phyloP scores from a whole-genome alignment of 345 rosid species.

The Moricandia arvensis region DNA sequence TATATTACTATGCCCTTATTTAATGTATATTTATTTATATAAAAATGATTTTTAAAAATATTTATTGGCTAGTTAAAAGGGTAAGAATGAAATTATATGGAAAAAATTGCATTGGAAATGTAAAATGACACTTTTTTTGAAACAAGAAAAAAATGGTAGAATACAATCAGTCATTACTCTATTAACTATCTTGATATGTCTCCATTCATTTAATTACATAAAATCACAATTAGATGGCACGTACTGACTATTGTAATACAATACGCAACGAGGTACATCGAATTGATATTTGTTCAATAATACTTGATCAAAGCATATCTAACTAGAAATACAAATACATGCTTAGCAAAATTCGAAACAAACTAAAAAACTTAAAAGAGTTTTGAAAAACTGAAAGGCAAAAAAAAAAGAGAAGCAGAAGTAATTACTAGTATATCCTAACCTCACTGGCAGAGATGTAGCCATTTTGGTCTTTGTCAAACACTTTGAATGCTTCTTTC shows the following conservation, averaged over 20 bases:
- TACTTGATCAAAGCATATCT: not conserved
- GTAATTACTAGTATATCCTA: not conserved
- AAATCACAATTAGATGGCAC: conserved; percentile 8
- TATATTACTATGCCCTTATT: too few species aligned
- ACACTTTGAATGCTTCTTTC: conserved; percentile 80
- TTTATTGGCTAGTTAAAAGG: too few species aligned
- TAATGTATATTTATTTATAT: too few species aligned
- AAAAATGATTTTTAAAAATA: too few species aligned
- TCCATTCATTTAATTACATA: conserved; percentile 2
- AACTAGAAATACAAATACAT: not conserved
- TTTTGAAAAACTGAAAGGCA: not conserved
- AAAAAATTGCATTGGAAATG: too few species aligned
- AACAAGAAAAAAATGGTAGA: too few species aligned
- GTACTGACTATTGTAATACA: conserved; percentile 5
- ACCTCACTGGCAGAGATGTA: conserved; percentile 85
- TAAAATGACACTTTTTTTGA: too few species aligned
- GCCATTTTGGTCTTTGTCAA: conserved; percentile 87
- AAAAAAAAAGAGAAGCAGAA: not conserved
- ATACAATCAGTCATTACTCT: not conserved
- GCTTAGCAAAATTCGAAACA: not conserved
- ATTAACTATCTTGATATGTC: not conserved
- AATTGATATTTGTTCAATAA: not conserved
- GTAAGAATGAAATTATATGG: too few species aligned
- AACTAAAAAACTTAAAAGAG: not conserved
- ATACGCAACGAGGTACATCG: not conserved